Evolutionary conservation across 108 stramenopile species (phyloP), one percentile per base, ranked within the genome.

Genomic region (Seminavis robusta): DNA sequence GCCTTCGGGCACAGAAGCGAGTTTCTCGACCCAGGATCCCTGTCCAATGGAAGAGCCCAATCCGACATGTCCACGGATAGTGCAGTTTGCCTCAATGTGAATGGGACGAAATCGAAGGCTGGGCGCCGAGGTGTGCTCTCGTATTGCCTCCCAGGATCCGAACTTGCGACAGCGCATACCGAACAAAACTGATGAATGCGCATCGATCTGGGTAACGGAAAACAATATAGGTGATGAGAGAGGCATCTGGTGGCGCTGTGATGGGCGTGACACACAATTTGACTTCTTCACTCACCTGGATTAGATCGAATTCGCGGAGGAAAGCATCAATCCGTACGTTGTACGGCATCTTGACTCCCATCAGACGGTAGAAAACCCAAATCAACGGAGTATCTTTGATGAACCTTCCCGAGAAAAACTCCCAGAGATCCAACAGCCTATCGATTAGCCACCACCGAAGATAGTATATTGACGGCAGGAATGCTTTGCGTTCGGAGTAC

Each of bases 301-400:
- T 33, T 17, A 54, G 36, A 25, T 54, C 52, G 13, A 54, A 54
- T 24, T 54, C 52, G 19, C 52, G 52, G 19, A 54, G 4, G 37
- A 33, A 54, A 6, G 52, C 32, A 6, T 54, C 24, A 23, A 54
- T 24, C 6, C 19, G 20, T 13, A 20, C 19, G 32, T 16, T 19
- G 3, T 13, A 4, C n/a, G 36, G 32, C 4, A 54, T 38, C 3
- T 54, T 38, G 17, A 24, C 52, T 3, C 52, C 52, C 37, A 54
- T 54, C 32, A 54, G 6, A 54, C 17, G 37, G 33, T 54, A 54
- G 52, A 54, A 54, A 16, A 38, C 21, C 4, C 19, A 38, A 2
- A 54, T 38, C 7, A 54, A 25, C 4, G 52, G 52, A 16, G 52
- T 54, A 33, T 54, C 24, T 16, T 38, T 20, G 38, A 54, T 38